phyloP scores from a whole-genome alignment of 2,329 filamentous ascomycete genomes.

The Phoma sp. region DNA sequence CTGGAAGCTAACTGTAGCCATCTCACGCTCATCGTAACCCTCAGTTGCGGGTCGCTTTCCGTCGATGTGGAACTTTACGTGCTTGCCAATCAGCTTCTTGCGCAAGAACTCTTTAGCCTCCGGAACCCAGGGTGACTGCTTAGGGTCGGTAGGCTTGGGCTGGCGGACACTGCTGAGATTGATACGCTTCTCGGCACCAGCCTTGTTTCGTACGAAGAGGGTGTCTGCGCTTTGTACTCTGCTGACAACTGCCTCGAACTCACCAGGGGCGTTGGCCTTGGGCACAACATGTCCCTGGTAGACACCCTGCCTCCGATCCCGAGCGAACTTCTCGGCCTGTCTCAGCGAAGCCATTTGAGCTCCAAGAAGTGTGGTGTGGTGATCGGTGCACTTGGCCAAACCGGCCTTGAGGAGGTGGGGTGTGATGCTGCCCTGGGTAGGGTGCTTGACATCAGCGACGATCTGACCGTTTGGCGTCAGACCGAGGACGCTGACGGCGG shows the following conservation, averaged over 20 bases:
- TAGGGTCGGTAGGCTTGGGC: slow-evolving; percentile 85
- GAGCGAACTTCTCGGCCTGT: slow-evolving; percentile 85
- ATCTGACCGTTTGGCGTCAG: slow-evolving; percentile 89
- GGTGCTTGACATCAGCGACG: slow-evolving; percentile 87
- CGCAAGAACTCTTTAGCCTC: slow-evolving; percentile 96
- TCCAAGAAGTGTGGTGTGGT: slow-evolving; percentile 92
- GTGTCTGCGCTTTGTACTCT: slow-evolving; percentile 90
- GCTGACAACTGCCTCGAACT: slow-evolving; percentile 81
- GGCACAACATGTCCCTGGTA: slow-evolving; percentile 79
- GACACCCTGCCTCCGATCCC: slow-evolving; percentile 76
- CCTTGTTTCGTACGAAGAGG: slow-evolving; percentile 83
- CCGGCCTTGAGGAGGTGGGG: slow-evolving; percentile 89
- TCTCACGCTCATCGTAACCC: slow-evolving; percentile 92
- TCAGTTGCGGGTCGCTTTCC: slow-evolving; percentile 89
- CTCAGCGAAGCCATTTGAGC: slow-evolving; percentile 85
- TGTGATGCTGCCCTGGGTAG: slow-evolving; percentile 84
- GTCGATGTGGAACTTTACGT: slow-evolving; percentile 87
- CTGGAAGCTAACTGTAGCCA: slow-evolving; percentile 84
- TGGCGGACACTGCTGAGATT: slow-evolving; percentile 92
- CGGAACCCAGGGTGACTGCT: slow-evolving; percentile 86
- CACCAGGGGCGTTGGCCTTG: slow-evolving; percentile 67
- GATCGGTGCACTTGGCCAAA: slow-evolving; percentile 90
- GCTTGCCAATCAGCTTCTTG: slow-evolving; percentile 94
- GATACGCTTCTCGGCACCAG: slow-evolving; percentile 85
- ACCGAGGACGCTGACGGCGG: slow-evolving; percentile 83